Conservation (phyloP, 345 rosid genomes). For the Kernera saxatilis region DNA sequence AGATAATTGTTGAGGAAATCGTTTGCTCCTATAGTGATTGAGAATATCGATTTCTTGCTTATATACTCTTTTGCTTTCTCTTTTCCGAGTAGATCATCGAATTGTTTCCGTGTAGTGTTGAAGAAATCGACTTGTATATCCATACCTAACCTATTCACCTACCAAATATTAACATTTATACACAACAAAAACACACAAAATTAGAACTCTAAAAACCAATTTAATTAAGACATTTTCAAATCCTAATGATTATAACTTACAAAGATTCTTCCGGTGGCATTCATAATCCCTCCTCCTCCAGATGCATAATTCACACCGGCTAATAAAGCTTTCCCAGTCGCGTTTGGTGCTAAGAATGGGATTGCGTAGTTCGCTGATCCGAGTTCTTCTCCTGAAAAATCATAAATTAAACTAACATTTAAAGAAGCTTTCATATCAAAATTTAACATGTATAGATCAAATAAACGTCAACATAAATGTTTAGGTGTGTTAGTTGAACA, state of each 20-base stretch:
- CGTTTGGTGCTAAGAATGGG: constrained; percentile 74
- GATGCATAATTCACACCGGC: constrained; percentile 83
- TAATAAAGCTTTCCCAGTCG: constrained; percentile 41
- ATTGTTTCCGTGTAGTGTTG: constrained; percentile 70
- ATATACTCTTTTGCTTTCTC: constrained; percentile 66
- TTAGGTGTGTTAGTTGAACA: constrained; percentile 2
- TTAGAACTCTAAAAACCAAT: not conserved
- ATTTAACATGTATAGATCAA: not conserved
- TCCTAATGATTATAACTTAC: constrained; percentile 23
- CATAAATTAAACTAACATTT: not conserved
- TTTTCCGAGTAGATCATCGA: constrained; percentile 61
- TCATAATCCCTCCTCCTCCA: constrained; percentile 75
- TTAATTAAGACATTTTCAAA: not conserved
- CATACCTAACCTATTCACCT: constrained; percentile 90
- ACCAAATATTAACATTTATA: constrained; percentile 19
- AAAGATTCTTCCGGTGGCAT: constrained; percentile 60
- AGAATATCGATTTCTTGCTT: constrained; percentile 57
- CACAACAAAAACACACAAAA: not conserved
- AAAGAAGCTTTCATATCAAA: constrained; percentile 13
- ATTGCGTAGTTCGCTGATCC: constrained; percentile 41
- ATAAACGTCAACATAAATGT: not conserved
- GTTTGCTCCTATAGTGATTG: constrained; percentile 66
- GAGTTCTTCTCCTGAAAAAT: constrained; percentile 34
- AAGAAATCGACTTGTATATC: constrained; percentile 83
- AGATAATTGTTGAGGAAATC: constrained; percentile 75